A percentile compares a stretch with the other conserved stretches of the same genome.
Conservation (phyloP, 129 eudicot genomes). For the Chrysanthemum makinoi region DNA sequence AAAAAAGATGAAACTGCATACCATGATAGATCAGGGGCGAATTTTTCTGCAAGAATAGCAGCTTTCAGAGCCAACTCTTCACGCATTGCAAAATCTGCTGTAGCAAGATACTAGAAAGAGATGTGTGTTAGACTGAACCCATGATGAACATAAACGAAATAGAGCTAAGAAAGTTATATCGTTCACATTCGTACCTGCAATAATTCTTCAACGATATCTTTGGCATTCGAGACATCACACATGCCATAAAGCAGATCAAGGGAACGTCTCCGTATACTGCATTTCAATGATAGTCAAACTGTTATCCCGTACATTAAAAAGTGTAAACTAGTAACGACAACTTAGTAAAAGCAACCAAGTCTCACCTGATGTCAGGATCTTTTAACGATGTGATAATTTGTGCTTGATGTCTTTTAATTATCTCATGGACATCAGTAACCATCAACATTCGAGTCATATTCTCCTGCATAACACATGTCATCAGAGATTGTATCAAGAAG, state of each 20-base stretch:
- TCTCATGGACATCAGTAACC: conserved; percentile 98
- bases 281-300: conserved; percentile 1
- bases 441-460: conserved; percentile 99
- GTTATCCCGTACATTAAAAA: background rate
- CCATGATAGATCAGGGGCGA: conserved; percentile 99
- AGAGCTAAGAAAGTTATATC: background rate
- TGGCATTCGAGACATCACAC: conserved; percentile 99
- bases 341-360: conserved; percentile 4
- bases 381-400: conserved; percentile 92
- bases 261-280: conserved; percentile 94
- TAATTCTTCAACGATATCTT: conserved; percentile 96
- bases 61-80: conserved; percentile 94
- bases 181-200: conserved; percentile 60
- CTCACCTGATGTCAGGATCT: conserved; percentile 96
- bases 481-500: conserved; percentile 33
- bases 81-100: conserved; percentile 99
- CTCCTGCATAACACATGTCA: conserved; percentile 66
- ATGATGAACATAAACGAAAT: background rate
- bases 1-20: conserved; percentile 28
- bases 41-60: conserved; percentile 98
- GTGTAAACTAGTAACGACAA: background rate
- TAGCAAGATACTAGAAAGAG: conserved; percentile 74
- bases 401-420: conserved; percentile 95
- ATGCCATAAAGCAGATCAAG: conserved; percentile 96
- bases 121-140: conserved; percentile 21